Percentiles rank a stretch among this genome's conserved stretches.
These are phyloP conservation scores for Coemansia sp. DNA, from an alignment of 192 early-diverging fungal species.

Conservation along the genomic window DNA sequence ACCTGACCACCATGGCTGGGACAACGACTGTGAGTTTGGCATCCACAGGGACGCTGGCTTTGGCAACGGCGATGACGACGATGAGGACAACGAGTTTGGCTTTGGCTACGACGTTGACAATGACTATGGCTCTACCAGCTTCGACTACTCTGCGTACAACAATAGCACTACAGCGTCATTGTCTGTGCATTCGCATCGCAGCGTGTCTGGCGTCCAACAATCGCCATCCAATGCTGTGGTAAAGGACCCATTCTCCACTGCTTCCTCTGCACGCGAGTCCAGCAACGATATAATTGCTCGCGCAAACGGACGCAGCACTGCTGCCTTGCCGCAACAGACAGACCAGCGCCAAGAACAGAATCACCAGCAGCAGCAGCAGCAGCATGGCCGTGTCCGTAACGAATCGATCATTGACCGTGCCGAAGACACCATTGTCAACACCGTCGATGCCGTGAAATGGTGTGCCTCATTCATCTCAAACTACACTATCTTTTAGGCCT, in stretches of 20 bases:
- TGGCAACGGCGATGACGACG: slow-evolving; percentile 16
- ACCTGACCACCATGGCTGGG: slow-evolving; percentile 5
- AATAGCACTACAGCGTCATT: not conserved
- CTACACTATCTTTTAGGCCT: slow-evolving; percentile 49
- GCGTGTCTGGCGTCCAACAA: not conserved
- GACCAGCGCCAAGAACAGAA: too few species aligned
- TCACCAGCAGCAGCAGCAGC: slow-evolving; percentile 5
- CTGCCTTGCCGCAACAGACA: not conserved
- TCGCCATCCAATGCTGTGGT: slow-evolving; percentile 3
- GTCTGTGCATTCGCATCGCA: not conserved
- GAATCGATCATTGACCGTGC: slow-evolving; percentile 54
- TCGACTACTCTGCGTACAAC: slow-evolving; percentile 3
- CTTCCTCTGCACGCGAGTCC: not conserved
- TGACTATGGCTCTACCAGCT: not conserved
- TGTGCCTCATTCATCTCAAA: slow-evolving; percentile 57
- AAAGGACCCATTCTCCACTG: slow-evolving; percentile 5
- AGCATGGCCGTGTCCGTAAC: slow-evolving; percentile 24
- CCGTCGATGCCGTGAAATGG: slow-evolving; percentile 57
- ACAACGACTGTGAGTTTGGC: slow-evolving; percentile 28
- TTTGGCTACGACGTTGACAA: slow-evolving; percentile 16
- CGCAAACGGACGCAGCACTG: not conserved
- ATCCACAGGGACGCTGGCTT: slow-evolving; percentile 8
- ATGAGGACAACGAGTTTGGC: slow-evolving; percentile 19
- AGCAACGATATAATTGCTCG: not conserved
- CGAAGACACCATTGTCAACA: slow-evolving; percentile 55